Conservation (phyloP, 2,329 filamentous ascomycete genomes). For the Berkeleyomyces basicola region DNA sequence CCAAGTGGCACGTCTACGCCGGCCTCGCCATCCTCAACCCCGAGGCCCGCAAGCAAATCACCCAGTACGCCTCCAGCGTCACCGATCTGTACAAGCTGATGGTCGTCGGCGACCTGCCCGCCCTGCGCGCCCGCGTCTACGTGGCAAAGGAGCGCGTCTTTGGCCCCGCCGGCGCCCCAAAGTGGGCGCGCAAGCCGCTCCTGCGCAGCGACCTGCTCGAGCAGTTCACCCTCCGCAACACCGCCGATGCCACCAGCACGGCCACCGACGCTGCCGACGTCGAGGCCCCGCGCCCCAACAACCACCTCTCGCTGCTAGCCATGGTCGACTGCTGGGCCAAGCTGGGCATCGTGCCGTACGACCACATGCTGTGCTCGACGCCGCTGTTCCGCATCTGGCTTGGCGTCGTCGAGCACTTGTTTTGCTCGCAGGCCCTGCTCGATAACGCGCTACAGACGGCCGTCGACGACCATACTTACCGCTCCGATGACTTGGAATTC, state of each 20-base stretch:
- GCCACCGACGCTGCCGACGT: conserved; percentile 29
- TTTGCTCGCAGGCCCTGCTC: conserved; percentile 64
- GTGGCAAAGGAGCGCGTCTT: conserved; percentile 53
- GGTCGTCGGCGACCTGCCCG: conserved; percentile 65
- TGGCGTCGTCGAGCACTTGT: conserved; percentile 92
- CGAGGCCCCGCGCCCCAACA: conserved; percentile 55
- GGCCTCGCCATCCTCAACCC: conserved; percentile 95
- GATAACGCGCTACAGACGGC: conserved; percentile 75
- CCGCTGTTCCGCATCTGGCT: conserved; percentile 93
- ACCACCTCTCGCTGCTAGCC: conserved; percentile 79
- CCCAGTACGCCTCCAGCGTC: conserved; percentile 81
- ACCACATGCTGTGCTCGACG: conserved; percentile 99
- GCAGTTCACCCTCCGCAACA: conserved; percentile 67
- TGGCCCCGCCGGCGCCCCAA: conserved; percentile 46
- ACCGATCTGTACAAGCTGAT: conserved; percentile 95
- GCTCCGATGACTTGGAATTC: conserved; percentile 93
- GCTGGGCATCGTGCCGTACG: conserved; percentile 84
- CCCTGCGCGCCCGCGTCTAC: conserved; percentile 56
- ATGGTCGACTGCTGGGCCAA: conserved; percentile 99
- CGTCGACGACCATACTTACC: conserved; percentile 76
- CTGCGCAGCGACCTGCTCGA: conserved; percentile 75
- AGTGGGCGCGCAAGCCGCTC: conserved; percentile 47
- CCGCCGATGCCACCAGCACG: conserved; percentile 25
- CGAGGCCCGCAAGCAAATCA: conserved; percentile 77
- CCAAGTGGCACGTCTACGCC: conserved; percentile 99